A percentile compares a stretch with the other conserved stretches of the same genome.
phyloP scores from a whole-genome alignment of 1,139 yeast species.

The Geotrichum klebahnii region DNA sequence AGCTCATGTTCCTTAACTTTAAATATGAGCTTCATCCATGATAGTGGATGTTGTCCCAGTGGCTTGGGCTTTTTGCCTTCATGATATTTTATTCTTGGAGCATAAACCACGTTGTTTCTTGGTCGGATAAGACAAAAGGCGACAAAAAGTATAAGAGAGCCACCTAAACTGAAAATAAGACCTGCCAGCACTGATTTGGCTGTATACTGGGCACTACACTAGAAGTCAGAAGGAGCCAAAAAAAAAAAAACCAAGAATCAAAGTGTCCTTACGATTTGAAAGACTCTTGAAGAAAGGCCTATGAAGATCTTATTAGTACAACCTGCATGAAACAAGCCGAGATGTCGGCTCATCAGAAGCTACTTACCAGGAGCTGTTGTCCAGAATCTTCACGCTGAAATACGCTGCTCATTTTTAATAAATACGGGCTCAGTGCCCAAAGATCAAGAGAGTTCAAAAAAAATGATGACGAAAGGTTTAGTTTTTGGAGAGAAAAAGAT shows the following conservation, averaged over 20 bases:
- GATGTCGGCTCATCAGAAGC: no score
- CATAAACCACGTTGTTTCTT: constrained; percentile 37
- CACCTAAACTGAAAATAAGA: constrained; percentile 38
- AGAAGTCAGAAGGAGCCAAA: not conserved
- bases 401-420: not conserved
- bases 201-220: constrained; percentile 30
- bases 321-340: not conserved
- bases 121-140: constrained; percentile 39
- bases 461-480: not conserved
- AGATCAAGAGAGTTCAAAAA: no score
- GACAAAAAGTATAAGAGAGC: constrained; percentile 33
- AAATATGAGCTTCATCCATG: constrained; percentile 35
- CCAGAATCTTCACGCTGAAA: constrained; percentile 10
- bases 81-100: constrained; percentile 33
- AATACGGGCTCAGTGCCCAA: not conserved
- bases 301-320: not conserved
- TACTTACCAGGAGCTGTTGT: constrained; percentile 18
- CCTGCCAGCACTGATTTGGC: constrained; percentile 40
- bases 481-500: not conserved
- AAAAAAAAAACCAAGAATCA: not conserved
- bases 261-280: constrained; percentile 21
- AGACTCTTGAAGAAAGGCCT: constrained; percentile 19
- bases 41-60: constrained; percentile 26
- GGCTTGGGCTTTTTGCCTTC: constrained; percentile 28
- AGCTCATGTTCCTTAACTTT: constrained; percentile 33